phyloP scores from a whole-genome alignment of 768 basidiomycete genomes.

The Tephrocybe sp. region DNA sequence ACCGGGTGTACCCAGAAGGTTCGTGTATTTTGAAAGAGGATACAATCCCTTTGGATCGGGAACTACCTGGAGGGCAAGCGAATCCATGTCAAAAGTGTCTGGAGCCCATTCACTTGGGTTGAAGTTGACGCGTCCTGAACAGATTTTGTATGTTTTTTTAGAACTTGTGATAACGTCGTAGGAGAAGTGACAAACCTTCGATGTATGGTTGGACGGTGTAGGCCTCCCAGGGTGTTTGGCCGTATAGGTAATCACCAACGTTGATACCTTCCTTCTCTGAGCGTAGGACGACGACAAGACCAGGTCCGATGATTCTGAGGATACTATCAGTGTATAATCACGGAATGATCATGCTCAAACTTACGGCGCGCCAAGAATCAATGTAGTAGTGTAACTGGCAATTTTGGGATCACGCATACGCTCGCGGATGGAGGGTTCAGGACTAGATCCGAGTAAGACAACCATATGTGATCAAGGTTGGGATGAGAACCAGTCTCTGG shows the following conservation, averaged over 20 bases:
- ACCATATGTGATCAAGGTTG: background rate
- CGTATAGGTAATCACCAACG: conserved; percentile 32
- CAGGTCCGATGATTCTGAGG: conserved; percentile 26
- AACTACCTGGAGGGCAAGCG: conserved; percentile 15
- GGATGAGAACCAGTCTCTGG: background rate
- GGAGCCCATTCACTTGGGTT: conserved; percentile 12
- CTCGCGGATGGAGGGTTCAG: conserved; percentile 9
- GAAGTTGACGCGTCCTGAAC: conserved; percentile 13
- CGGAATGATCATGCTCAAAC: background rate
- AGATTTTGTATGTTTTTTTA: conserved; percentile 8
- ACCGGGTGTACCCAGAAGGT: conserved; percentile 18
- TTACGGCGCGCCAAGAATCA: conserved; percentile 12
- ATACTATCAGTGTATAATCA: background rate
- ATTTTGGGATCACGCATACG: conserved; percentile 9
- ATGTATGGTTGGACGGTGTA: conserved; percentile 11
- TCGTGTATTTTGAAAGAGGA: conserved; percentile 1
- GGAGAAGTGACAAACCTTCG: background rate
- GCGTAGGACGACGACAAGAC: conserved; percentile 33
- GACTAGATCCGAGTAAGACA: background rate
- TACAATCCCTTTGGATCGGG: conserved; percentile 3
- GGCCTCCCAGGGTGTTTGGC: conserved; percentile 20
- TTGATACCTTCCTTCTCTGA: conserved; percentile 27
- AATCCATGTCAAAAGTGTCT: conserved; percentile 17
- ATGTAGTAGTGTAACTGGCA: conserved; percentile 12
- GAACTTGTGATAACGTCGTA: background rate